Base-by-base conservation (phyloP, 352 stramenopile species). In the Elongisporangium prolatum region DNA sequence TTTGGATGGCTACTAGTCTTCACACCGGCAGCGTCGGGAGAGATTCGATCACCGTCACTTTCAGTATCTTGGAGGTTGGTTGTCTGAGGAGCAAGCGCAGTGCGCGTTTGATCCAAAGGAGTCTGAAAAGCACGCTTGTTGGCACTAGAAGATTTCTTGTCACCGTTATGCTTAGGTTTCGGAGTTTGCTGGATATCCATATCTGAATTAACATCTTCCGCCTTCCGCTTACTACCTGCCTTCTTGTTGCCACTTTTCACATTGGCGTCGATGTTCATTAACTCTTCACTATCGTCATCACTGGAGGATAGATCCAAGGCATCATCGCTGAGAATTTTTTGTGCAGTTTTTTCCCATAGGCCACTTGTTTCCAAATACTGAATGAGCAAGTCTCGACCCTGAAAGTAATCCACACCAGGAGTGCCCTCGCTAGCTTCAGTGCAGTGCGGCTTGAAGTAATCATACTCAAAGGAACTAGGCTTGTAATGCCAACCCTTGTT, bases 391-490 rank as follows among this genome's bases (percentile, higher is more conserved):
- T 60, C 56, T 37, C 74, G 71, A 4, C 56, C 79, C 24, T 56
- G 61, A 50, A 89, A 91, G 63, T 80, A 89, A 58, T 89, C 80
- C 11, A 75, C 57, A 22, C 65, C 67, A 47, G 52, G 52, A 10
- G 65, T 25, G 5, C 72, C 74, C 13, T 86, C 69, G 14, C 59
- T 62, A n/a, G 56, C 34, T 9, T 63, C 70, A 2, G 63, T 56
- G n/a, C 68, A 84, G 48, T 72, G 63, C 7, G 82, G 82, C 55
- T 74, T 87, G 64, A 88, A 88, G 68, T 87, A 91, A 52, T 89
- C 77, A 51, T 80, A 91, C 18, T 76, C 80, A 4, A 89, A 65
- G 6, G n/a, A 50, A 5, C 76, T 59, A 52, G 34, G 22, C 17
- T 57, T 60, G 40, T 75, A 80, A 34, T 85, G 69, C 82, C 82